phyloP scores from a whole-genome alignment of 1,284 basidiomycete species.

The Tylopilus sp. region DNA sequence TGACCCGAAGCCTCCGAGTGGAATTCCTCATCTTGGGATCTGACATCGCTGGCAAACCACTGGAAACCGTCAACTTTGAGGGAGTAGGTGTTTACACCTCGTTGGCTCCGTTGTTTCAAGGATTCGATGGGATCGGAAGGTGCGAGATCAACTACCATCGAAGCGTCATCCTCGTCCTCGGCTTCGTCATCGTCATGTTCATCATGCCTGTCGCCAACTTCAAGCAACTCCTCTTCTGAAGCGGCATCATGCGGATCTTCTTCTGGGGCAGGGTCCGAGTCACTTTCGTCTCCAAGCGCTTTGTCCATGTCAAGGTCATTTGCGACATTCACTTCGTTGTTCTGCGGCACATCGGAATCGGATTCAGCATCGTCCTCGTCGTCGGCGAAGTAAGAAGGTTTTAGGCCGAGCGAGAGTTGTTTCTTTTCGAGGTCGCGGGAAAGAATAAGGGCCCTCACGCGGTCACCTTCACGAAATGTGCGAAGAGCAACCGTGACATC shows the following conservation, averaged over 20 bases:
- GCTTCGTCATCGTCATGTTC: slow-evolving; percentile 48
- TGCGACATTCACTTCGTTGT: slow-evolving; percentile 43
- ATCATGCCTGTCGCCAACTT: slow-evolving; percentile 26
- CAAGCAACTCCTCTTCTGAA: slow-evolving; percentile 39
- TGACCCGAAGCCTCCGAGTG: slow-evolving; percentile 56
- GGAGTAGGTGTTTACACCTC: slow-evolving; percentile 39
- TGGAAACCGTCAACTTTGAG: slow-evolving; percentile 76
- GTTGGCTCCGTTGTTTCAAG: slow-evolving; percentile 24
- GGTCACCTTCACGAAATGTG: slow-evolving; percentile 89
- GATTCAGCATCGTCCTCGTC: slow-evolving; percentile 44
- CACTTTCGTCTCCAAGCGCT: slow-evolving; percentile 34
- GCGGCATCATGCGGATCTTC: slow-evolving; percentile 12
- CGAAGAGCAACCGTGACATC: slow-evolving; percentile 83
- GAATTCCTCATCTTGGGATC: slow-evolving; percentile 45
- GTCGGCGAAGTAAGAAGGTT: slow-evolving; percentile 86
- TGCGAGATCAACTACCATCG: slow-evolving; percentile 57
- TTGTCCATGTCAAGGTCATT: slow-evolving; percentile 37
- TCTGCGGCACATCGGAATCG: slow-evolving; percentile 20
- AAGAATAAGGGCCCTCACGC: slow-evolving; percentile 84
- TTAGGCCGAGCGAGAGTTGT: slow-evolving; percentile 90
- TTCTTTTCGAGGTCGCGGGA: slow-evolving; percentile 80
- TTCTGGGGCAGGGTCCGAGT: slow-evolving; percentile 31
- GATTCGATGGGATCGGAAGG: slow-evolving; percentile 30
- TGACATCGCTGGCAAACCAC: slow-evolving; percentile 65
- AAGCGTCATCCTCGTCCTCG: slow-evolving; percentile 50